These are phyloP conservation scores for Gautieria morchelliformis DNA, from an alignment of 768 basidiomycete genomes.

Conservation along the genomic window DNA sequence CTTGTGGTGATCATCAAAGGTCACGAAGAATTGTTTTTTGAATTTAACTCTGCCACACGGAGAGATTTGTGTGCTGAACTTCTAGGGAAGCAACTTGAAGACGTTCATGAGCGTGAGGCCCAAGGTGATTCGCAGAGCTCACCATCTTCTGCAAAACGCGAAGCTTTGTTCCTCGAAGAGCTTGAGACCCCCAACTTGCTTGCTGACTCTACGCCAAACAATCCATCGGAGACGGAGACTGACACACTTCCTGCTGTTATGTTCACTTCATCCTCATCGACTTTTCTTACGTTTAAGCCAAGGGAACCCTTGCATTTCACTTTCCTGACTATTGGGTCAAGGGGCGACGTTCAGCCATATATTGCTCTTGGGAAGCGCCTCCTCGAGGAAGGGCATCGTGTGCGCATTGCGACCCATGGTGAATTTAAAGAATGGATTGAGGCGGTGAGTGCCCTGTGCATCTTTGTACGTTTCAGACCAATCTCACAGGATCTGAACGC, in stretches of 20 bases:
- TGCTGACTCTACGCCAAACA: constrained; percentile 32
- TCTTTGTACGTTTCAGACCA: not conserved
- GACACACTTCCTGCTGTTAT: constrained; percentile 82
- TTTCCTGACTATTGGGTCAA: constrained; percentile 90
- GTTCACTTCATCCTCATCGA: constrained; percentile 94
- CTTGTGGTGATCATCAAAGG: constrained; percentile 87
- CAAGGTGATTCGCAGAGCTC: constrained; percentile 32
- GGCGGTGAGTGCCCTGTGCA: constrained; percentile 47
- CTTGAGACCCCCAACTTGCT: constrained; percentile 47
- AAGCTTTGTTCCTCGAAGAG: constrained; percentile 79
- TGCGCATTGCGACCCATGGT: constrained; percentile 88
- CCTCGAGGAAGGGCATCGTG: constrained; percentile 80
- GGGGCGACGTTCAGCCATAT: constrained; percentile 97
- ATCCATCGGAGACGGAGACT: constrained; percentile 45
- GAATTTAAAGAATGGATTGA: constrained; percentile 96
- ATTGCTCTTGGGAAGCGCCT: constrained; percentile 91
- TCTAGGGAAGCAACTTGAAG: constrained; percentile 76
- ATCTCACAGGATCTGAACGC: constrained; percentile 3
- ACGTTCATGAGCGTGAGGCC: constrained; percentile 40
- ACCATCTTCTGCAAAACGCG: constrained; percentile 36
- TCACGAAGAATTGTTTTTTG: constrained; percentile 96
- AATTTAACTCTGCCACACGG: constrained; percentile 76
- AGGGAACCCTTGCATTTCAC: constrained; percentile 79
- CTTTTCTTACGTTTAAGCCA: constrained; percentile 95
- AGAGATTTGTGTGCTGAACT: constrained; percentile 68